phyloP scores from a whole-genome alignment of 1,139 yeast genomes.

The Blastobotrys elegans region DNA sequence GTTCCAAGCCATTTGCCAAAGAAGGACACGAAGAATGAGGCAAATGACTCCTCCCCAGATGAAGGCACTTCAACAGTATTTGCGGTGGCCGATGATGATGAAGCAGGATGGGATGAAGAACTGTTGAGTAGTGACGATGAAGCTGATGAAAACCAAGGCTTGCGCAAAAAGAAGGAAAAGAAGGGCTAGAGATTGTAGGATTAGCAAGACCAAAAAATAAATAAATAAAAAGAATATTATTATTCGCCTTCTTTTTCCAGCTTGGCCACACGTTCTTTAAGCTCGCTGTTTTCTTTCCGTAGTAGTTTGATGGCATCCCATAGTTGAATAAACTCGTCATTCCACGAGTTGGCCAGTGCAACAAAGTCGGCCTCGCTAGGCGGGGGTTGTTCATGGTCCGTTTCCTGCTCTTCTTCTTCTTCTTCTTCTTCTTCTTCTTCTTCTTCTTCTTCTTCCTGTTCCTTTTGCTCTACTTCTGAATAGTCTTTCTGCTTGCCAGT shows the following conservation, averaged over 20 bases:
- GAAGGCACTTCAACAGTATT: constrained; percentile 1
- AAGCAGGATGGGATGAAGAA: constrained; percentile 8
- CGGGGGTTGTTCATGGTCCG: not conserved
- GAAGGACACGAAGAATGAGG: not conserved
- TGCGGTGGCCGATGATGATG: constrained; percentile 15
- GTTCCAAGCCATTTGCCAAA: not conserved
- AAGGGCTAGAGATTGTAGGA: not conserved
- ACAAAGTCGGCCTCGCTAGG: not conserved
- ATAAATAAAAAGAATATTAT: not conserved
- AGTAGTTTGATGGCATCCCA: not conserved
- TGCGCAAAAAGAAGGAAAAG: not conserved
- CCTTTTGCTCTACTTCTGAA: not conserved
- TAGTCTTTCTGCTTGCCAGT: not conserved
- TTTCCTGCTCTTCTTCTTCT: not conserved
- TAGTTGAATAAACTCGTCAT: not conserved
- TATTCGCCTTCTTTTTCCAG: not conserved
- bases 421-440: not conserved
- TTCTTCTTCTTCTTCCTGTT: constrained; percentile 2
- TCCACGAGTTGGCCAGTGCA: not conserved
- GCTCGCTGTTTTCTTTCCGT: not conserved
- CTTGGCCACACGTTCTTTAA: not conserved
- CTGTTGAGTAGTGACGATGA: constrained; percentile 6
- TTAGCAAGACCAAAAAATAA: not conserved
- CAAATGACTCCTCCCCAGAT: not conserved
- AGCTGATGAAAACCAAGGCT: constrained; percentile 7